Conservation (phyloP, 2,329 filamentous ascomycete species). For the Torrubiella hemipterigena region DNA sequence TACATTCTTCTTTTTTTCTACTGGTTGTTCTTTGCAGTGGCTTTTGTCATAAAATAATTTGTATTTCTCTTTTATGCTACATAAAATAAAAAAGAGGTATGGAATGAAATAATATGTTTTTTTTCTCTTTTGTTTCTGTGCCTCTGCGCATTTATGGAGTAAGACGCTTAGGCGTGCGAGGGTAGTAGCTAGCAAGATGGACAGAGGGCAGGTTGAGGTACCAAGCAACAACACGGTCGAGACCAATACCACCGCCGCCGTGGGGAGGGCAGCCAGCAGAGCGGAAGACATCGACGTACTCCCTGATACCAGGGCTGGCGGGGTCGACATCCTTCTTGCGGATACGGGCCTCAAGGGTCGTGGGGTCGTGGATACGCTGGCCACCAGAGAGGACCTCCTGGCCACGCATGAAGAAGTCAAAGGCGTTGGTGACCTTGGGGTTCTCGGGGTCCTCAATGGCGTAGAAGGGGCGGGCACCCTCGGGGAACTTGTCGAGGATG, state of each 20-base stretch:
- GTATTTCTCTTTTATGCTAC: background rate
- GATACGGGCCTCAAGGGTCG: constrained; percentile 67
- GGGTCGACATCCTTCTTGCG: constrained; percentile 72
- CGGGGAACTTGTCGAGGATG: constrained; percentile 91
- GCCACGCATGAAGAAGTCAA: constrained; percentile 81
- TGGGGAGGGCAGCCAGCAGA: constrained; percentile 81
- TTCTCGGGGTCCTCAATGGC: constrained; percentile 66
- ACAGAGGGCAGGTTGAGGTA: constrained; percentile 47
- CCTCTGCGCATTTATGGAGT: constrained; percentile 26
- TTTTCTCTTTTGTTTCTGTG: background rate
- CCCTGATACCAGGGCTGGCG: constrained; percentile 61
- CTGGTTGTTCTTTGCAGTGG: no score
- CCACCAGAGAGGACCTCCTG: constrained; percentile 90
- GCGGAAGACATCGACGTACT: constrained; percentile 74
- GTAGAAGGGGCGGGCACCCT: constrained; percentile 81
- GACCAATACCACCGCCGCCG: constrained; percentile 77
- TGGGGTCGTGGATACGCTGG: constrained; percentile 77
- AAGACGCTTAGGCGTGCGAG: constrained; percentile 48
- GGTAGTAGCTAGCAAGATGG: constrained; percentile 45
- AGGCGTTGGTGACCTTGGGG: constrained; percentile 52
- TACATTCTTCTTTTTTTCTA: no score
- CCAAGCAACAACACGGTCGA: constrained; percentile 73
- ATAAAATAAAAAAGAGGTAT: background rate
- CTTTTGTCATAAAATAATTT: background rate
- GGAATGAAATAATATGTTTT: background rate